Percentiles rank a stretch among this genome's conserved stretches.
phyloP scores from a whole-genome alignment of 2,329 filamentous ascomycete genomes.

The Beauveria varroae region DNA sequence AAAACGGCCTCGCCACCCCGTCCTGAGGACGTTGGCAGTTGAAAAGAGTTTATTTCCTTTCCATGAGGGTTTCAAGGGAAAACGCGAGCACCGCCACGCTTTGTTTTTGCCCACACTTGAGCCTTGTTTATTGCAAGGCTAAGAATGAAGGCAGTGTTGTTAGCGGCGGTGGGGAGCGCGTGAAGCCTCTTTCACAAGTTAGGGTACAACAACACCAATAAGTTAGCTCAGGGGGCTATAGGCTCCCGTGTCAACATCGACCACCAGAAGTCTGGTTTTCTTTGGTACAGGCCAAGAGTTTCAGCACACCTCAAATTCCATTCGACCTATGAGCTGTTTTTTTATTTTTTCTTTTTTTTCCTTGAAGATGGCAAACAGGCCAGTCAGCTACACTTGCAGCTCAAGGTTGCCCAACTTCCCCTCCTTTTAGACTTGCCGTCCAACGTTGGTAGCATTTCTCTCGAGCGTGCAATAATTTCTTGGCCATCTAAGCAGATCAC shows the following conservation, averaged over 20 bases:
- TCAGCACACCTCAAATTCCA: too few relatives aligned
- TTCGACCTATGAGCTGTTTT: too few relatives aligned
- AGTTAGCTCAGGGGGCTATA: neutral
- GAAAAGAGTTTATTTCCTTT: neutral
- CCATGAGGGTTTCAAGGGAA: neutral
- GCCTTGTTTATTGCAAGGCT: neutral
- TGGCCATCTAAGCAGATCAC: neutral
- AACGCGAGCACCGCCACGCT: neutral
- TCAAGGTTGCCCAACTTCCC: neutral
- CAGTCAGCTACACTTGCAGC: neutral
- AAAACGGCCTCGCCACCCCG: neutral
- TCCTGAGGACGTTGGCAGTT: neutral
- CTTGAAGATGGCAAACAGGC: too few relatives aligned
- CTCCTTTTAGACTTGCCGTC: neutral
- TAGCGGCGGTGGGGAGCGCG: neutral
- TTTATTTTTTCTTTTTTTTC: too few relatives aligned
- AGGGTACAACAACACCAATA: neutral
- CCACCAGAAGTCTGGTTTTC: too few relatives aligned
- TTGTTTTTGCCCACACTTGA: neutral
- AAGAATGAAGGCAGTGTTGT: neutral
- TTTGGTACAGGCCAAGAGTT: too few relatives aligned
- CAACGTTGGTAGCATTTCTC: too few relatives aligned
- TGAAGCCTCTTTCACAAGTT: neutral
- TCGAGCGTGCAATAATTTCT: neutral
- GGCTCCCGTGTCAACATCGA: too few relatives aligned